Evolutionary conservation across 2,329 filamentous ascomycete genomes (phyloP), one percentile per base, ranked within the genome.

Genomic region (Drechslerella coelobrocha): DNA sequence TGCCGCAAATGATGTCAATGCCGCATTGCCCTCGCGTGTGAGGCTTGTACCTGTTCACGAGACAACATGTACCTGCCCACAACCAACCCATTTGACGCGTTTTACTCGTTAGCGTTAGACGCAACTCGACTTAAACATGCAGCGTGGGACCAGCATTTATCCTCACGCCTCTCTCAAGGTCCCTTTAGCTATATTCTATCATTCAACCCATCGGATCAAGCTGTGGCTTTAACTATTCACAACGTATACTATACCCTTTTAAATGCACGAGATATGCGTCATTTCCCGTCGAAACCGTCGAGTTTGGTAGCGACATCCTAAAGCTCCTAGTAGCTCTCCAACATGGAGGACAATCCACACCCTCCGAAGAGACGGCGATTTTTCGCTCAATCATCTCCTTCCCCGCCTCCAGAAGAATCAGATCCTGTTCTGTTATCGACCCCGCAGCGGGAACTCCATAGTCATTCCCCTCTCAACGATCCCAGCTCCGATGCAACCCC

Each of bases 301-400:
- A 24, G 26, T 41, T 24, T 10, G 17, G n/a, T 10, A 34, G 50
- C 19, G 17, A n/a, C 6, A 17, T 8, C 19, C 12, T 2, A 41
- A 5, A 41, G 23, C 52, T 45, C n/a, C 17, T 43, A 41, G 8
- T 2, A 29, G 24, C 24, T 2, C 14, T 34, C 2, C n/a, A 62
- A 51, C 52, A 71, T 71, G 66, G 66, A 71, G 48, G 59, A 71
- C 17, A 63, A 71, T 45, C 66, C 66, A 23, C 66, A 71, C 12
- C 66, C 66, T 27, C 52, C 66, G 21, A 71, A 71, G 41, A 41
- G 66, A 14, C 59, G 66, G 29, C 66, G 66, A 1, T 71, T 71
- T 52, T 71, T 71, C 48, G 66, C 66, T 21, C 47, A 45, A 23
- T 71, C 66, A 6, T 71, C 66, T 4, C 66, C 66, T 19, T 63